phyloP scores from a whole-genome alignment of 2,329 filamentous ascomycete genomes.

The Thielaviopsis populi region DNA sequence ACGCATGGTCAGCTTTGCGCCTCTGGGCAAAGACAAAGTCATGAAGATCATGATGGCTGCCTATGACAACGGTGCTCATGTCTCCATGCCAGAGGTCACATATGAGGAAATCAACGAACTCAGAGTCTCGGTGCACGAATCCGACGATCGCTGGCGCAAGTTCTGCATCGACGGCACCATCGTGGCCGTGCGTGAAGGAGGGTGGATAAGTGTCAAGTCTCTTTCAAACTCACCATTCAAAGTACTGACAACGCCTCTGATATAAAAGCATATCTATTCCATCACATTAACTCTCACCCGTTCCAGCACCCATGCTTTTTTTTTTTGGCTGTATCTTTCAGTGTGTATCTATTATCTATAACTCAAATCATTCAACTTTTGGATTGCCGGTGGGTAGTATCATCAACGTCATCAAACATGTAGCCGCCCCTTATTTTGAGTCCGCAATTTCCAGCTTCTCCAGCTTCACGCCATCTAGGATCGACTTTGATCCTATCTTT shows the following conservation, averaged over 20 bases:
- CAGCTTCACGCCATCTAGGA: conserved; percentile 19
- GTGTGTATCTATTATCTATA: conserved; percentile 22
- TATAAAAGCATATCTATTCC: neutral
- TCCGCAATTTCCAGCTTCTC: conserved; percentile 18
- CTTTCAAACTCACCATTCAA: conserved; percentile 29
- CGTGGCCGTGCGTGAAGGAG: conserved; percentile 53
- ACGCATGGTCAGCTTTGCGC: conserved; percentile 60
- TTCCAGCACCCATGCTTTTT: neutral
- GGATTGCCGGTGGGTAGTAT: conserved; percentile 19
- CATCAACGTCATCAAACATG: conserved; percentile 16
- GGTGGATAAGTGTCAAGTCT: conserved; percentile 52
- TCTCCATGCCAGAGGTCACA: conserved; percentile 43
- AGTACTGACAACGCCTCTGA: conserved; percentile 24
- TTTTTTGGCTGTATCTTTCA: neutral
- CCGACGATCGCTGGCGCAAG: conserved; percentile 62
- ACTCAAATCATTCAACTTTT: conserved; percentile 12
- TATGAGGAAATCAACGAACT: conserved; percentile 60
- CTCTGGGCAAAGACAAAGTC: conserved; percentile 45
- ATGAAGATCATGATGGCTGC: conserved; percentile 63
- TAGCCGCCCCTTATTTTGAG: conserved; percentile 13
- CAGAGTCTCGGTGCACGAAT: conserved; percentile 49
- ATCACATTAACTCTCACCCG: neutral
- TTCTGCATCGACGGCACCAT: conserved; percentile 90
- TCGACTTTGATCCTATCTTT: conserved; percentile 13
- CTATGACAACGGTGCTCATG: conserved; percentile 42